A percentile compares a stretch with the other conserved stretches of the same genome.
Conservation (phyloP, 2,329 filamentous ascomycete genomes). For the Aspergillus clavatus region DNA sequence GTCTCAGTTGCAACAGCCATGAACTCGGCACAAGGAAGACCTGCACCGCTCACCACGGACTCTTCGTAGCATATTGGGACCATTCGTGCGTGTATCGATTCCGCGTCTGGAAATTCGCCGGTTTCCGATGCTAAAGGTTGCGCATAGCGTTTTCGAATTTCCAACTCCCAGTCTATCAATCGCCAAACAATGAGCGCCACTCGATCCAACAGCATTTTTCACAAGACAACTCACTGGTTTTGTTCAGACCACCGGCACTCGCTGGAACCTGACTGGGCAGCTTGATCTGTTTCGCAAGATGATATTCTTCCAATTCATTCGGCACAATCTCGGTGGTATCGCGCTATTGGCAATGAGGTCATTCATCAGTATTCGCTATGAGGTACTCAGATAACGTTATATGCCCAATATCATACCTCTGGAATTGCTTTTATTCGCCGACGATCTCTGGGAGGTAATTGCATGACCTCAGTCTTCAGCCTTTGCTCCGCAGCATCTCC, state of each 20-base stretch:
- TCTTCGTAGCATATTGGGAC: conserved; percentile 63
- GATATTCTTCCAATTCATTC: conserved; percentile 41
- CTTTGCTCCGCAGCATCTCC: conserved; percentile 60
- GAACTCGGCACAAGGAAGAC: conserved; percentile 52
- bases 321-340: conserved; percentile 29
- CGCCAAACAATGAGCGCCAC: conserved; percentile 14
- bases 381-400: neutral
- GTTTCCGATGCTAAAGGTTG: conserved; percentile 58
- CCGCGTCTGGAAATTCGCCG: conserved; percentile 57
- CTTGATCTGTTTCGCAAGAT: conserved; percentile 46
- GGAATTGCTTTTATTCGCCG: conserved; percentile 54
- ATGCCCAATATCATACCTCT: conserved; percentile 35
- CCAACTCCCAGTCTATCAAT: conserved; percentile 55
- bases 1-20: conserved; percentile 59
- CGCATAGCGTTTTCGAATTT: conserved; percentile 61
- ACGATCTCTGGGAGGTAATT: conserved; percentile 55
- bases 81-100: conserved; percentile 55
- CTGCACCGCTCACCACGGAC: conserved; percentile 52
- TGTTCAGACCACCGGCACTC: conserved; percentile 69
- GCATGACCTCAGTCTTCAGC: conserved; percentile 61
- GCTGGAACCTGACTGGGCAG: conserved; percentile 60
- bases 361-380: conserved; percentile 9
- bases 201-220: neutral
- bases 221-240: conserved; percentile 58
- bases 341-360: conserved; percentile 23